Conservation (phyloP, 192 early-diverging fungal species). For the Diversispora epigaea region DNA sequence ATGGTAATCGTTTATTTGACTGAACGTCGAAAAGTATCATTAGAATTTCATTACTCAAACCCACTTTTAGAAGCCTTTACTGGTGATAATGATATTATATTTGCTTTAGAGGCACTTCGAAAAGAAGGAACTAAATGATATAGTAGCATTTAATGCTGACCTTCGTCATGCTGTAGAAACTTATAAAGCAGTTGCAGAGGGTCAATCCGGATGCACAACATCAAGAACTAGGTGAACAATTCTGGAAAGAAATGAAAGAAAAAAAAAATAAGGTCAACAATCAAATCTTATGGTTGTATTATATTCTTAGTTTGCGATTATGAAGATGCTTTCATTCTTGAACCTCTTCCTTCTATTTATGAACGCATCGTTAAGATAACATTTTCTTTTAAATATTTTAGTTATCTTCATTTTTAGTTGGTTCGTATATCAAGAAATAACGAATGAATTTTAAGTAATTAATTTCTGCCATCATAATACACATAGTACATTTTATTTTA, state of each 20-base stretch:
- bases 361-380: slow-evolving; percentile 51
- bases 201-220: slow-evolving; percentile 53
- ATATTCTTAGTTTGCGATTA: slow-evolving; percentile 57
- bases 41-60: slow-evolving; percentile 60
- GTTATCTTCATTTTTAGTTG: no score
- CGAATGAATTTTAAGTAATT: no score
- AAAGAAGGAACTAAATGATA: slow-evolving; percentile 50
- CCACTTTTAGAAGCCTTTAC: slow-evolving; percentile 63
- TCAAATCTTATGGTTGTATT: slow-evolving; percentile 55
- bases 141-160: slow-evolving; percentile 45
- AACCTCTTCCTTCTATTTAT: slow-evolving; percentile 54
- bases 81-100: slow-evolving; percentile 45
- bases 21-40: slow-evolving; percentile 43
- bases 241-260: slow-evolving; percentile 55
- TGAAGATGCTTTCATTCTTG: slow-evolving; percentile 71
- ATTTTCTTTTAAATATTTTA: no score
- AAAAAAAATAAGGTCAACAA: slow-evolving; percentile 49
- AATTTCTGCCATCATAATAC: no score
- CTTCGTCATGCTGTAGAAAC: slow-evolving; percentile 48
- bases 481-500: no score
- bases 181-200: slow-evolving; percentile 43
- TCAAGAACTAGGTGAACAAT: slow-evolving; percentile 49
- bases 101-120: slow-evolving; percentile 48
- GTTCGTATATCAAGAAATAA: no score
- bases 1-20: slow-evolving; percentile 50